Evolutionary conservation across 2,329 filamentous ascomycete species (phyloP), one percentile per base, ranked within the genome.

Genomic region (Gnomoniopsis smithogilvyi): DNA sequence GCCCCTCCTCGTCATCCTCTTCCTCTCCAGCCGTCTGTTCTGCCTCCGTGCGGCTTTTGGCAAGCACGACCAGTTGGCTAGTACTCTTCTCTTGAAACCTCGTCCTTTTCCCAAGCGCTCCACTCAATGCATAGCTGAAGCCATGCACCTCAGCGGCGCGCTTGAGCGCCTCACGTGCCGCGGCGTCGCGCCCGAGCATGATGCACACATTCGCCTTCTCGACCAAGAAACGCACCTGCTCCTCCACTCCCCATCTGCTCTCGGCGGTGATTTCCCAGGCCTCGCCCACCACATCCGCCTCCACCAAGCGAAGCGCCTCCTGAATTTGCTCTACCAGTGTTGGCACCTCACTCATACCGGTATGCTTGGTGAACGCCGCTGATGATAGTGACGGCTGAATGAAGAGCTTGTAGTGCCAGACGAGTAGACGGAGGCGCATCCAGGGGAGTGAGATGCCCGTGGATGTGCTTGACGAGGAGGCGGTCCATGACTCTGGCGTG

Each of bases 51-150:
- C 78, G 78, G 69, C 93, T 97, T 71, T 86, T 92, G 1, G 95
- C 95, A 33, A 98, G 77, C 2, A 99, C 91, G 1, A 99, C 90
- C 30, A 99, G 80, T 72, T 99, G 95, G 67, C 92, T 96, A 62
- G 87, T 87, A 67, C 87, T 89, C 61, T 86, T 89, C 68, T 92
- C 82, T 72, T 96, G 91, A 59, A 87, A 96, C 65, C 84, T 89
- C 1, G 91, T 96, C 61, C 89, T 80, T 74, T 92, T 98, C 17
- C 95, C 95, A 64, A 99, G 74, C 22, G 91, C 85, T 41, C 95
- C 95, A 0, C 92, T 96, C 57, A 99, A 72, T 0, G 87, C 89
- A 72, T 96, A 98, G 19, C 85, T 80, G 60, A 99, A 91, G 0
- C 84, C 82, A n/a, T 87, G 88, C 38, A 84, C 74, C 48, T 76